These are phyloP conservation scores for Xylariaceae sp. DNA, from an alignment of 2,329 filamentous ascomycete genomes.

Conservation along the genomic window DNA sequence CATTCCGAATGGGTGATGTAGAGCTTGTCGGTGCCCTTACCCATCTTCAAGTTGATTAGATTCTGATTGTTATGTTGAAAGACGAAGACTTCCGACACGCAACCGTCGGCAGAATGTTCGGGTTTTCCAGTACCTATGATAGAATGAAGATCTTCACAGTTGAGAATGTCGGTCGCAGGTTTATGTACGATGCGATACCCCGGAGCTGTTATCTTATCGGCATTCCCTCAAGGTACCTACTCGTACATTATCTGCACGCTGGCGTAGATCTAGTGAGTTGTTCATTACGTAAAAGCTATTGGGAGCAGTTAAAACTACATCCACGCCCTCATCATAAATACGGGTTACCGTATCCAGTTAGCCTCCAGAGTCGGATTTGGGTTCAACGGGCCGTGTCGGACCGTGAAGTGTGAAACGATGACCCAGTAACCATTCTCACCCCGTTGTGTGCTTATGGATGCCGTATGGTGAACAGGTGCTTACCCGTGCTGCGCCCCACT, in stretches of 20 bases:
- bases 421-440: no score
- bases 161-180: neutral
- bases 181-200: neutral
- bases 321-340: no score
- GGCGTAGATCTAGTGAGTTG: neutral
- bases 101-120: neutral
- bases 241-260: neutral
- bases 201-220: neutral
- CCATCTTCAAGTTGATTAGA: constrained; percentile 34
- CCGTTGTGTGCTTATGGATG: no score
- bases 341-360: no score
- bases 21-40: constrained; percentile 53
- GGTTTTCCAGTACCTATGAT: neutral
- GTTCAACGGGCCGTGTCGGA: no score
- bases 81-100: neutral
- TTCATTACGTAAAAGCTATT: neutral
- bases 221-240: neutral
- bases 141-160: neutral
- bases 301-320: no score
- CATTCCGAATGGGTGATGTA: constrained; percentile 96
- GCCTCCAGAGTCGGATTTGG: no score
- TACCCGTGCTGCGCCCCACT: neutral
- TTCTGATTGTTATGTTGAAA: neutral
- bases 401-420: no score
- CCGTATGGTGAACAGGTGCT: neutral